phyloP scores from a whole-genome alignment of 2,329 filamentous ascomycete species.

The Ophiostoma sp. region DNA sequence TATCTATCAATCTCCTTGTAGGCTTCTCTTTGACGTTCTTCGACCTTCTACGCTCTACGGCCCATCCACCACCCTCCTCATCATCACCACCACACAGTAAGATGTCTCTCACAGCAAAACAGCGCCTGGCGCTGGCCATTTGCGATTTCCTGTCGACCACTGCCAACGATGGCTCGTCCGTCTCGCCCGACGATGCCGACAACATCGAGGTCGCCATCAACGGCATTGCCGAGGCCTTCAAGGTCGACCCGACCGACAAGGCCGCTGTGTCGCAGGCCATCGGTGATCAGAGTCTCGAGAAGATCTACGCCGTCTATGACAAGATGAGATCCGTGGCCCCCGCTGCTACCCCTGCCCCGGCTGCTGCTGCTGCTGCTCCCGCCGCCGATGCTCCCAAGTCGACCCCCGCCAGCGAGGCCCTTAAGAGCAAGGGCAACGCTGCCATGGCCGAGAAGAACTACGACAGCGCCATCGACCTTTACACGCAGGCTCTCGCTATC shows the following conservation, averaged over 20 bases:
- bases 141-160: conserved; percentile 89
- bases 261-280: conserved; percentile 69
- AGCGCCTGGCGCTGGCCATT: conserved; percentile 94
- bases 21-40: conserved; percentile 8
- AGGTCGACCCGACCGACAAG: conserved; percentile 78
- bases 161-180: conserved; percentile 72
- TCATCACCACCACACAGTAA: background rate
- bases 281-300: conserved; percentile 78
- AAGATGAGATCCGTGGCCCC: conserved; percentile 59
- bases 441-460: conserved; percentile 97
- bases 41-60: background rate
- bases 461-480: conserved; percentile 70
- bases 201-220: conserved; percentile 90
- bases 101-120: conserved; percentile 49
- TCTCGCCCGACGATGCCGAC: conserved; percentile 82
- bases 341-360: conserved; percentile 33
- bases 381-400: conserved; percentile 36
- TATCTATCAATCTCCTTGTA: background rate
- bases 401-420: conserved; percentile 58
- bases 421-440: conserved; percentile 88
- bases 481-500: conserved; percentile 78
- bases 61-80: background rate
- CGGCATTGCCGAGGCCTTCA: conserved; percentile 93
- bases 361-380: conserved; percentile 35
- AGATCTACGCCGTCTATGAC: conserved; percentile 95